Conservation (phyloP, 192 early-diverging fungal genomes). For the Coemansia aciculifera region DNA sequence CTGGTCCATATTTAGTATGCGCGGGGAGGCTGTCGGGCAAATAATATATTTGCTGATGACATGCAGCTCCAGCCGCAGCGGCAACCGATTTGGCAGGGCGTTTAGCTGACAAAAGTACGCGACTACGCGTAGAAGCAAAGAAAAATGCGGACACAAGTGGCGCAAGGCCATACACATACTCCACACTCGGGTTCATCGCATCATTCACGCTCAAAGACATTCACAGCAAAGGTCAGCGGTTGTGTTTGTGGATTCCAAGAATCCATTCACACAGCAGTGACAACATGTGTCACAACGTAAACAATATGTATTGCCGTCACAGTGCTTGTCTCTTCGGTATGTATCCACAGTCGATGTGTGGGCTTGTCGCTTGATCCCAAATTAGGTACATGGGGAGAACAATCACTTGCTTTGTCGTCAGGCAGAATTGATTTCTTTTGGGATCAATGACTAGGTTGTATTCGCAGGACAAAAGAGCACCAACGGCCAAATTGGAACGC, state of each 20-base stretch:
- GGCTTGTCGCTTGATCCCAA: constrained; percentile 12
- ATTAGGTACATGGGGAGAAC: constrained; percentile 31
- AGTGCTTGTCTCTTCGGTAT: constrained; percentile 3
- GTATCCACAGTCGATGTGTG: background rate
- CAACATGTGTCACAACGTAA: background rate
- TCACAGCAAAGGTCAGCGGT: background rate
- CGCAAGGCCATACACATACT: background rate
- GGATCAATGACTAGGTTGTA: background rate
- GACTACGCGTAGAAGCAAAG: background rate
- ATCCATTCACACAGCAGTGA: constrained; percentile 9
- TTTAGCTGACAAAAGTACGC: background rate
- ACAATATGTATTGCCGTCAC: background rate
- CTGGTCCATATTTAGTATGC: constrained; percentile 7
- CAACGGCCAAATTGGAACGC: background rate
- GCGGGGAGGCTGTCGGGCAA: background rate
- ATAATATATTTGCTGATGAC: background rate
- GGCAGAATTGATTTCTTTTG: background rate
- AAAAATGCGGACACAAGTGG: background rate
- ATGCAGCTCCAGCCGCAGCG: constrained; percentile 3
- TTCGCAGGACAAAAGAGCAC: background rate
- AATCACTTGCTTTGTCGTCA: background rate
- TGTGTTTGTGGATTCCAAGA: constrained; percentile 4
- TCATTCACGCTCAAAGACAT: background rate
- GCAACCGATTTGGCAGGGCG: background rate
- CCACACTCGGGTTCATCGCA: background rate